Conservation (phyloP, 1,284 basidiomycete genomes). For the Coniferiporia weirii region DNA sequence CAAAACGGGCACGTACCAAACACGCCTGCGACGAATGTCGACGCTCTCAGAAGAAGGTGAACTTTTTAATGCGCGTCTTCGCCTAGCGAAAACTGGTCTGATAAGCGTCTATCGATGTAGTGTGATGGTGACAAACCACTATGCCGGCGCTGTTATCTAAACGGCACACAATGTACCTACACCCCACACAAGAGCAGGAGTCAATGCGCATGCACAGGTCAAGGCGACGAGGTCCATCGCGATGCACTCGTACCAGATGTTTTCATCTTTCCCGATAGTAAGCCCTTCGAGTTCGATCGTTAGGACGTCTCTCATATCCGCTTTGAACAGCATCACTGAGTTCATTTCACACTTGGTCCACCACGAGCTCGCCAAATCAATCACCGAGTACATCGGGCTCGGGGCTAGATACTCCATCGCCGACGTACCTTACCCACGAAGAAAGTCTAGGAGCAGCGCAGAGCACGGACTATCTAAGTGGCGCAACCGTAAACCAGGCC, state of each 20-base stretch:
- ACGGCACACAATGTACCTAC: constrained; percentile 18
- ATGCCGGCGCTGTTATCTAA: constrained; percentile 15
- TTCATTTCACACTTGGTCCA: constrained; percentile 16
- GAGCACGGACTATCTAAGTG: not conserved
- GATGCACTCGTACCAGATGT: constrained; percentile 15
- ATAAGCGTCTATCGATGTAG: constrained; percentile 1
- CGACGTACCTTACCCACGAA: constrained; percentile 6
- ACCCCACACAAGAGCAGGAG: constrained; percentile 18
- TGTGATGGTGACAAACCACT: constrained; percentile 18
- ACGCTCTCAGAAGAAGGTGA: constrained; percentile 19
- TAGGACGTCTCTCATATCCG: not conserved
- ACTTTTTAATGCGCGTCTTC: not conserved
- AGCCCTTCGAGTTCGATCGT: not conserved
- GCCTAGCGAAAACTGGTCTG: not conserved
- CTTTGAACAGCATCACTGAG: constrained; percentile 8
- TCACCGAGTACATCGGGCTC: constrained; percentile 12
- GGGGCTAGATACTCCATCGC: constrained; percentile 6
- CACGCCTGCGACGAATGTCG: constrained; percentile 20
- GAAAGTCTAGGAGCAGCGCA: constrained; percentile 1
- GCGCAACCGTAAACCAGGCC: not conserved
- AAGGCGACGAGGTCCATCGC: constrained; percentile 3
- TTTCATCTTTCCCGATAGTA: constrained; percentile 15
- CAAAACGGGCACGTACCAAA: constrained; percentile 17
- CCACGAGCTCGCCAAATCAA: constrained; percentile 12
- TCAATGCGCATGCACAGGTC: constrained; percentile 13